Percentiles rank a stretch among this genome's conserved stretches.
Conservation (phyloP, 441 rosid genomes). For the Codiaeum variegatum region DNA sequence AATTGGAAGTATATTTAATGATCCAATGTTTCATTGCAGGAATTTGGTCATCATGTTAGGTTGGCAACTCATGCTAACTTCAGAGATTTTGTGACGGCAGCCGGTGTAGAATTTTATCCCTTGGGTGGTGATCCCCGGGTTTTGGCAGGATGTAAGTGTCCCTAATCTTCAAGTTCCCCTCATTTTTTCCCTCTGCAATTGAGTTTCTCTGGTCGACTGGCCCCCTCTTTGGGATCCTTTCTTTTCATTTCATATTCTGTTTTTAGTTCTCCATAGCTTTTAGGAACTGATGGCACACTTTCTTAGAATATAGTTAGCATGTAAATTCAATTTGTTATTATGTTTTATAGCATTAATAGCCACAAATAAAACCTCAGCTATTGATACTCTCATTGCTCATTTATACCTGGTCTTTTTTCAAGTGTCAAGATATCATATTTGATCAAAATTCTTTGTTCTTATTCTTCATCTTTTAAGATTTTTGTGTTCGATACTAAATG, state of each 20-base stretch:
- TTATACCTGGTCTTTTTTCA: no score
- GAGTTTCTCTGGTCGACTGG: not conserved
- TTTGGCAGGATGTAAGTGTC: conserved; percentile 89
- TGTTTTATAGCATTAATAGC: not conserved
- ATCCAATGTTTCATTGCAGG: conserved; percentile 46
- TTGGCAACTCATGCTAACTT: conserved; percentile 95
- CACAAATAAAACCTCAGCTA: not conserved
- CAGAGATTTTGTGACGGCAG: conserved; percentile 66
- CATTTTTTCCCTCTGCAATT: conserved; percentile 15
- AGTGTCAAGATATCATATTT: no score
- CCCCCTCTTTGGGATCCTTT: not conserved
- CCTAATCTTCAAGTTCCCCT: conserved; percentile 23
- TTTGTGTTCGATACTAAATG: not conserved
- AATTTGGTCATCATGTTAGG: conserved; percentile 93
- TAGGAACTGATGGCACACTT: conserved; percentile 3
- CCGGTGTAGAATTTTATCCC: conserved; percentile 88
- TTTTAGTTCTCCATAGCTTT: not conserved
- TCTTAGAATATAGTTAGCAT: not conserved
- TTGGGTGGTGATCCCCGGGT: conserved; percentile 95
- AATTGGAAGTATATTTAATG: conserved; percentile 2
- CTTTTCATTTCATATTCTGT: not conserved
- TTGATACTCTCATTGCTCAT: not conserved
- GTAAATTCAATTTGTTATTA: not conserved
- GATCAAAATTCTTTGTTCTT: not conserved
- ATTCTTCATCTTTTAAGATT: not conserved